These are phyloP conservation scores for Selenicereus undatus DNA, from an alignment of 148 eudicot species.

Conservation along the genomic window DNA sequence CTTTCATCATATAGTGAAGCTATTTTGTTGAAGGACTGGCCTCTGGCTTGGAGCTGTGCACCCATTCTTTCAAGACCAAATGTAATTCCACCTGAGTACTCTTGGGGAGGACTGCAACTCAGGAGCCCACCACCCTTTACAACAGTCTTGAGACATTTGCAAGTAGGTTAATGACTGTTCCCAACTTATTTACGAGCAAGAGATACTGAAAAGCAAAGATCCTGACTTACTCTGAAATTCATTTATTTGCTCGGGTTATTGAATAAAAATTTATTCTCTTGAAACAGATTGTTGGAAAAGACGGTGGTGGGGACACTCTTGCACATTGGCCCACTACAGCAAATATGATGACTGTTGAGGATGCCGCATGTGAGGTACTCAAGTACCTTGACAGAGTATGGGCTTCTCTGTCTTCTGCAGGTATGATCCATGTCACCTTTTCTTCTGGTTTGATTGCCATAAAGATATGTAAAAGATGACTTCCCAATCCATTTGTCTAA, in stretches of 20 bases:
- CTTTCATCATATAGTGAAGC: conserved; percentile 82
- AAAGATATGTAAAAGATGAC: neutral
- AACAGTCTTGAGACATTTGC: conserved; percentile 66
- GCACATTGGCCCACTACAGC: conserved; percentile 91
- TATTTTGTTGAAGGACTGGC: conserved; percentile 89
- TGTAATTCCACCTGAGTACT: conserved; percentile 86
- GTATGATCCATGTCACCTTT: conserved; percentile 32
- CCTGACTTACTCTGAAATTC: neutral
- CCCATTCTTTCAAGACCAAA: conserved; percentile 73
- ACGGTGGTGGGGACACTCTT: conserved; percentile 89
- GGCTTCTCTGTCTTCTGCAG: conserved; percentile 84
- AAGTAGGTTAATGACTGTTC: conserved; percentile 35
- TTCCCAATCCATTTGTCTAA: neutral
- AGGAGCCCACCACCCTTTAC: conserved; percentile 84
- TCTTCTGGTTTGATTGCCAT: neutral
- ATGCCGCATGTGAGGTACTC: conserved; percentile 79
- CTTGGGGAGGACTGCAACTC: conserved; percentile 86
- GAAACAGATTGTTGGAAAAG: conserved; percentile 74
- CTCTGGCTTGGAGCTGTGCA: conserved; percentile 93
- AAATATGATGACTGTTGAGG: conserved; percentile 72
- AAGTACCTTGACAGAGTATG: conserved; percentile 83
- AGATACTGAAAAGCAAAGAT: neutral
- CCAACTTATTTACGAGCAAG: too few relatives aligned
- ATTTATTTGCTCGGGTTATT: neutral
- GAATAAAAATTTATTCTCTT: neutral